Evolutionary conservation across 208 protist species (phyloP).

Genomic region (Phytomonas francai): DNA sequence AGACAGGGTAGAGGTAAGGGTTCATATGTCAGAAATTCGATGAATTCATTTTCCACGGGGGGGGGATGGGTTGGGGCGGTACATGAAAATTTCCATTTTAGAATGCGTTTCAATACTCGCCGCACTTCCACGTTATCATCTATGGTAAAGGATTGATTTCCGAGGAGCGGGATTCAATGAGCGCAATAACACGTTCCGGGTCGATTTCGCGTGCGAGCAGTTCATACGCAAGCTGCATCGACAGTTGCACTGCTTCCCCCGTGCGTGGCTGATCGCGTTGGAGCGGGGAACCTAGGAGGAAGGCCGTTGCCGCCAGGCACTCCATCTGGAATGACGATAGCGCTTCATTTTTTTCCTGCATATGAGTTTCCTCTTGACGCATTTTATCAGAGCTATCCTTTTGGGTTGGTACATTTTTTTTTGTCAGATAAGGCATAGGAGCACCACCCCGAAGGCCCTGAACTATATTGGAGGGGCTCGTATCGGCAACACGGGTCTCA

Average conservation of each 20-base stretch:
- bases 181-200: constrained; percentile 45
- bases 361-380: not conserved
- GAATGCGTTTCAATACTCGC: not conserved
- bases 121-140: not conserved
- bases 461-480: not conserved
- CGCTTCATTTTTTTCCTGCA: constrained; percentile 11
- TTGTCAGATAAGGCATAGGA: not conserved
- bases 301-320: constrained; percentile 50
- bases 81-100: not conserved
- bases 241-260: constrained; percentile 14
- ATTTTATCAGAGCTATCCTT: not conserved
- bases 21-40: not conserved
- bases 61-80: not conserved
- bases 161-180: constrained; percentile 29
- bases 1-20: not conserved
- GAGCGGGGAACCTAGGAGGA: constrained; percentile 56
- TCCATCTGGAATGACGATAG: constrained; percentile 27
- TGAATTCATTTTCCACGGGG: not conserved
- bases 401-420: not conserved
- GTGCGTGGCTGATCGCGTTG: constrained; percentile 36
- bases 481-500: not conserved
- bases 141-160: not conserved
- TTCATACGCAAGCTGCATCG: constrained; percentile 22
- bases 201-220: constrained; percentile 55
- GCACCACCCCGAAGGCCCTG: not conserved